Evolutionary conservation across 257 asterid genomes (phyloP).

Genomic region (Nicotiana sylvestris): DNA sequence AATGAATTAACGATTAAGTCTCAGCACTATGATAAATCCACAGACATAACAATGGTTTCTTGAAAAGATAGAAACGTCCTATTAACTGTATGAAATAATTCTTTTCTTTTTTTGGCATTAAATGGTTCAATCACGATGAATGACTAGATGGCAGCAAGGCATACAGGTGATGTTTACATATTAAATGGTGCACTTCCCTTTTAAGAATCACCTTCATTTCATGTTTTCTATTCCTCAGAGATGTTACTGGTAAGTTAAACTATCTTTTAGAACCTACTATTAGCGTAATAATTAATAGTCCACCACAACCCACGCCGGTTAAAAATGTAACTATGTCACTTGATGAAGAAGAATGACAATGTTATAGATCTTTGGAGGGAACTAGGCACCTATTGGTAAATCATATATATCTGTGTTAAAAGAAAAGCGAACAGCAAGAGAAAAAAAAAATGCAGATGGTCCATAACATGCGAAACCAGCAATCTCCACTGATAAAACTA

Average conservation of each 20-base stretch:
- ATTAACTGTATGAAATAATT: neutral
- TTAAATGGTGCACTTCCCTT: neutral
- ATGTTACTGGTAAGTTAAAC: neutral
- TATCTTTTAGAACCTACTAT: neutral
- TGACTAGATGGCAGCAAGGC: neutral
- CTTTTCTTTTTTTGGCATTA: neutral
- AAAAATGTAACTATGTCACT: neutral
- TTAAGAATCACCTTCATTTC: conserved; percentile 3
- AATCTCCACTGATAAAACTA: neutral
- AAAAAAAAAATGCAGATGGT: neutral
- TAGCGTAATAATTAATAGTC: neutral
- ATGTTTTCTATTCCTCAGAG: neutral
- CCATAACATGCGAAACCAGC: neutral
- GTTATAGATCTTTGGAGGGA: neutral
- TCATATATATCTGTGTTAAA: neutral
- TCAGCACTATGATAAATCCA: neutral
- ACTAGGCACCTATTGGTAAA: neutral
- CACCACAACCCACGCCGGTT: neutral
- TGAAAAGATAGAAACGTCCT: neutral
- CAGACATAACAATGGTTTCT: neutral
- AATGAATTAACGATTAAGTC: neutral
- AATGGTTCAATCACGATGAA: neutral
- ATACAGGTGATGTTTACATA: neutral
- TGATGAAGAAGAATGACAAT: neutral
- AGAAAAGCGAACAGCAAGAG: neutral